Base-by-base conservation (phyloP, 2,329 filamentous ascomycete genomes). In the Colletotrichum acutatum region DNA sequence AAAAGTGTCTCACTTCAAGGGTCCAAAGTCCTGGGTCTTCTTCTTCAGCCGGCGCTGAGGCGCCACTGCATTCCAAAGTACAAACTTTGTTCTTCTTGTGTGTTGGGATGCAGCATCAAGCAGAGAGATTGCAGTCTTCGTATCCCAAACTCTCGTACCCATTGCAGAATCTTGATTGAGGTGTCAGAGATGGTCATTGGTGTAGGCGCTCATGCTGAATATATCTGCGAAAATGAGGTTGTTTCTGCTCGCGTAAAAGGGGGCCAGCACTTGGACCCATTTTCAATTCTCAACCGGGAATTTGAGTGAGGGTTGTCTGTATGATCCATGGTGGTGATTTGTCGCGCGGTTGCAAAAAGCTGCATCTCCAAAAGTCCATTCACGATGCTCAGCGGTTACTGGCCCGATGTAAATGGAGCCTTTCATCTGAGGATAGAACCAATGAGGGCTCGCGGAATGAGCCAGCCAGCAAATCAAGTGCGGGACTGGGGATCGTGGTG, bases 271-370 rank as follows among this genome's bases (percentile, higher is more conserved):
- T 52, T 30, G 53, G 46, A 5, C 49, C 46, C 62, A 49, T 66
- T 22, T 3, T 22, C 14, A 52, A 61, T 30, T 26, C 60, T 53
- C 34, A 37, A 49, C n/a, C 53, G 37, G 16, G 57, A 24, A 53
- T 59, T 49, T 9, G 7, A 49, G 19, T 49, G 16, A 22, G 42
- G 42, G 19, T 49, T 19, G 42, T 49, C 28, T 26, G 26, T 58
- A 67, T 24, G 56, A 32, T n/a, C 60, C 60, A 24, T 52, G 14
- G 19, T 19, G 24, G 16, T 56, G 32, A 24, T 53, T 73, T 74
- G 57, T 74, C 71, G 71, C 71, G 71, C 71, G 71, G 71, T 68
- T 74, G 63, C 68, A 14, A 72, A 63, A 63, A 72, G 52, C 68
- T 74, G 71, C 71, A 74, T 32, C 57, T 54, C 62, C 61, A 64